Evolutionary conservation across 495 filamentous ascomycete species (phyloP).

Genomic region (Xylaria castorea): DNA sequence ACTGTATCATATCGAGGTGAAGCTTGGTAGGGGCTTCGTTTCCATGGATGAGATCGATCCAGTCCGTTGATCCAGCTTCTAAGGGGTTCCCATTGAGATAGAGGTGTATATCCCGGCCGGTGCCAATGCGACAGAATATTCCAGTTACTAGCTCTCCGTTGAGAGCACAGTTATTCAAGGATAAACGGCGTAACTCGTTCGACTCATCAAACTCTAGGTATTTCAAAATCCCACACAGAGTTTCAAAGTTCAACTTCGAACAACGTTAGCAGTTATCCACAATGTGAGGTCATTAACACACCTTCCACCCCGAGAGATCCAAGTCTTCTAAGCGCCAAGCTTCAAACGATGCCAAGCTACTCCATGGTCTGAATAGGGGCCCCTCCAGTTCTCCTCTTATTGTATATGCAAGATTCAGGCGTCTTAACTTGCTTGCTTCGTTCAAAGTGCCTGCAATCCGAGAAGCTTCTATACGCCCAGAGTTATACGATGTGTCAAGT

Average conservation of each 20-base stretch:
- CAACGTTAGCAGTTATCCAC: slow-evolving; percentile 10
- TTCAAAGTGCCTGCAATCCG: slow-evolving; percentile 54
- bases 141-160: slow-evolving; percentile 78
- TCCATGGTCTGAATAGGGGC: slow-evolving; percentile 39
- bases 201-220: slow-evolving; percentile 71
- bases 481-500: slow-evolving; percentile 78
- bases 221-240: slow-evolving; percentile 65
- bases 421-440: slow-evolving; percentile 30
- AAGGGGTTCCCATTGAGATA: slow-evolving; percentile 83
- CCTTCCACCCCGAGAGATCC: slow-evolving; percentile 68
- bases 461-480: slow-evolving; percentile 71
- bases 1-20: slow-evolving; percentile 86
- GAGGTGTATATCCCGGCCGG: slow-evolving; percentile 73
- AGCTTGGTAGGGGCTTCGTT: slow-evolving; percentile 77
- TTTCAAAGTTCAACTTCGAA: slow-evolving; percentile 57
- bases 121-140: slow-evolving; percentile 76
- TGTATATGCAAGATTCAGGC: slow-evolving; percentile 36
- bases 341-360: slow-evolving; percentile 48
- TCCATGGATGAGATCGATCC: slow-evolving; percentile 71
- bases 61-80: slow-evolving; percentile 63
- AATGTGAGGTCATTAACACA: slow-evolving; percentile 21
- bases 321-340: slow-evolving; percentile 81
- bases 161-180: slow-evolving; percentile 80
- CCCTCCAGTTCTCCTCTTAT: slow-evolving; percentile 36
- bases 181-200: slow-evolving; percentile 67